phyloP scores from a whole-genome alignment of 2,329 filamentous ascomycete species.

The Colletotrichum orbiculare region DNA sequence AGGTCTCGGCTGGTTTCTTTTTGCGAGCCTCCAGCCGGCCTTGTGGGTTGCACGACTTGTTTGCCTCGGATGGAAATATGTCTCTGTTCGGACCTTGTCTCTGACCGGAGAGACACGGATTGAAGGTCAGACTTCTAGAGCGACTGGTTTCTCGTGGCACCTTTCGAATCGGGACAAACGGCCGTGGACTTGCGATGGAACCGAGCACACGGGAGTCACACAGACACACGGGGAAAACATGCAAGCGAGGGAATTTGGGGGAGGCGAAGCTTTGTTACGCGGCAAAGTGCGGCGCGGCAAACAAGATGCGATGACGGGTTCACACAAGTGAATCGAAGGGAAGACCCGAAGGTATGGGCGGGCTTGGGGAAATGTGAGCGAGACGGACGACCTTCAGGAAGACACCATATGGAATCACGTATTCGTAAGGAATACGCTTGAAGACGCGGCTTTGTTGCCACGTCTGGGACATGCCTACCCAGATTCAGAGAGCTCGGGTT shows the following conservation, averaged over 20 bases:
- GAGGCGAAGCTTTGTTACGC: too few relatives aligned
- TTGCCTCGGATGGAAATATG: conserved; percentile 12
- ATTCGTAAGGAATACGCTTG: too few relatives aligned
- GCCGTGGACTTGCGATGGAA: conserved; percentile 26
- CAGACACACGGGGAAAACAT: too few relatives aligned
- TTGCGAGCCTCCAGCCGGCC: conserved; percentile 1
- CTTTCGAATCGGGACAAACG: conserved; percentile 25
- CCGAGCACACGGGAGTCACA: conserved; percentile 2
- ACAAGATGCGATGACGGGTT: conserved; percentile 13
- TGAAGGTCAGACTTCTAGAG: conserved; percentile 25
- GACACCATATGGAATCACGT: too few relatives aligned
- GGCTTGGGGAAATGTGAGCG: background rate
- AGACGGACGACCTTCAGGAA: too few relatives aligned
- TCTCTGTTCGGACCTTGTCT: conserved; percentile 31
- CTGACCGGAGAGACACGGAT: conserved; percentile 29
- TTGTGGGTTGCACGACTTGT: conserved; percentile 4
- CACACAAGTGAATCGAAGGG: background rate
- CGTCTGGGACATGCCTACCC: too few relatives aligned
- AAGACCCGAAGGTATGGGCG: background rate
- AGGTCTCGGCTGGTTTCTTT: conserved; percentile 28
- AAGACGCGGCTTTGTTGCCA: too few relatives aligned
- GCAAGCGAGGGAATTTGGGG: too few relatives aligned
- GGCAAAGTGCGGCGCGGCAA: background rate
- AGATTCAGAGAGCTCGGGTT: background rate
- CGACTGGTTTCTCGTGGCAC: conserved; percentile 10